Conservation (phyloP, 1,284 basidiomycete genomes). For the Grifola frondosa region DNA sequence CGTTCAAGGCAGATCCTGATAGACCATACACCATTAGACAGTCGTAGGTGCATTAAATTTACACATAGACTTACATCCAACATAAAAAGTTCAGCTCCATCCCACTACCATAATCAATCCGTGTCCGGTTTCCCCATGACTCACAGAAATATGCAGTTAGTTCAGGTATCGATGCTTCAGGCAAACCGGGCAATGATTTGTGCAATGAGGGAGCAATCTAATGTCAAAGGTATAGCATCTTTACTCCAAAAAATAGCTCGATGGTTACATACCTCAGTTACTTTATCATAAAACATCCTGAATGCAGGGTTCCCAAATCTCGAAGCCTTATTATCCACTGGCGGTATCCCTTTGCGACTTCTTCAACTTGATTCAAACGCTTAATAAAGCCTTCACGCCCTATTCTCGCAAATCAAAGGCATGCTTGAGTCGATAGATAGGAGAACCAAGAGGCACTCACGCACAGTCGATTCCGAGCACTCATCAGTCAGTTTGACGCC, state of each 20-base stretch:
- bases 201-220: constrained; percentile 57
- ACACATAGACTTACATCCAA: constrained; percentile 74
- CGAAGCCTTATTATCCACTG: constrained; percentile 88
- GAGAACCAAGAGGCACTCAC: constrained; percentile 22
- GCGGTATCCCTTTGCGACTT: constrained; percentile 71
- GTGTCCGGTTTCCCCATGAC: constrained; percentile 87
- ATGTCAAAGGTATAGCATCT: not conserved
- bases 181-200: constrained; percentile 54
- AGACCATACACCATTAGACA: constrained; percentile 1
- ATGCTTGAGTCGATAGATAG: constrained; percentile 1
- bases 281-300: constrained; percentile 84
- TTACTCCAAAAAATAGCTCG: not conserved
- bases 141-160: constrained; percentile 83
- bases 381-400: constrained; percentile 63
- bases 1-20: constrained; percentile 79
- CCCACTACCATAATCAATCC: constrained; percentile 98
- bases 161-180: constrained; percentile 60
- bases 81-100: constrained; percentile 99
- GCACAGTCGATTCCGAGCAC: constrained; percentile 57
- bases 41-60: not conserved
- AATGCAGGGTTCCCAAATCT: constrained; percentile 99
- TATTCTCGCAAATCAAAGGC: constrained; percentile 31
- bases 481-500: constrained; percentile 77
- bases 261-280: constrained; percentile 61
- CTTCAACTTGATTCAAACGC: constrained; percentile 69